Percentiles rank a stretch among this genome's conserved stretches.
Conservation (phyloP, 1,139 yeast genomes). For the Geotrichum siamense region DNA sequence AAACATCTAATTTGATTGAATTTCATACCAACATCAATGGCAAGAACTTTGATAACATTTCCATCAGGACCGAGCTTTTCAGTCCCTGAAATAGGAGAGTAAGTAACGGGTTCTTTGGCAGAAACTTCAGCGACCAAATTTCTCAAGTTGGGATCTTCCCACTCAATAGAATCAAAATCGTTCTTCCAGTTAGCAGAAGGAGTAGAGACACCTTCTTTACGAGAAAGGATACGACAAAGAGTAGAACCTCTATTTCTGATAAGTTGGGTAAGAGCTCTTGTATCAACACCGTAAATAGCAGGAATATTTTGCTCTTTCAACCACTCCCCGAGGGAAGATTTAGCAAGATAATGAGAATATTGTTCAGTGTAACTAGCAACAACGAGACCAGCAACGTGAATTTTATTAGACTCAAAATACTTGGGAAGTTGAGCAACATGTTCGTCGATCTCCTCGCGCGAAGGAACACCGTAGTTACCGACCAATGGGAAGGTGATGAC, state of each 20-base stretch:
- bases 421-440: constrained; percentile 71
- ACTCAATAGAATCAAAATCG: constrained; percentile 69
- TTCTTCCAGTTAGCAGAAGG: constrained; percentile 50
- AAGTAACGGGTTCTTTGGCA: constrained; percentile 62
- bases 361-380: constrained; percentile 97
- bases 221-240: constrained; percentile 72
- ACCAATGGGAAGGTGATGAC: constrained; percentile 95
- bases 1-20: constrained; percentile 96
- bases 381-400: constrained; percentile 94
- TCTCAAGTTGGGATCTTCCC: constrained; percentile 87
- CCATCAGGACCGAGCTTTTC: constrained; percentile 60
- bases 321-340: constrained; percentile 90
- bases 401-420: constrained; percentile 84
- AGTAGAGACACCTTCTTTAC: constrained; percentile 42
- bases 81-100: constrained; percentile 52
- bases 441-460: constrained; percentile 69
- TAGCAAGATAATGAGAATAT: constrained; percentile 88
- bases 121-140: constrained; percentile 93
- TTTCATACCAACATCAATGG: constrained; percentile 97
- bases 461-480: constrained; percentile 99
- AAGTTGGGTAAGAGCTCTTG: constrained; percentile 88
- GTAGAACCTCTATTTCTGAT: constrained; percentile 91
- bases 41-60: constrained; percentile 70
- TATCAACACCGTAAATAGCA: constrained; percentile 96
- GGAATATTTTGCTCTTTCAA: constrained; percentile 86